Evolutionary conservation across 2,329 filamentous ascomycete species (phyloP).

Genomic region (Ceratocystis variospora): DNA sequence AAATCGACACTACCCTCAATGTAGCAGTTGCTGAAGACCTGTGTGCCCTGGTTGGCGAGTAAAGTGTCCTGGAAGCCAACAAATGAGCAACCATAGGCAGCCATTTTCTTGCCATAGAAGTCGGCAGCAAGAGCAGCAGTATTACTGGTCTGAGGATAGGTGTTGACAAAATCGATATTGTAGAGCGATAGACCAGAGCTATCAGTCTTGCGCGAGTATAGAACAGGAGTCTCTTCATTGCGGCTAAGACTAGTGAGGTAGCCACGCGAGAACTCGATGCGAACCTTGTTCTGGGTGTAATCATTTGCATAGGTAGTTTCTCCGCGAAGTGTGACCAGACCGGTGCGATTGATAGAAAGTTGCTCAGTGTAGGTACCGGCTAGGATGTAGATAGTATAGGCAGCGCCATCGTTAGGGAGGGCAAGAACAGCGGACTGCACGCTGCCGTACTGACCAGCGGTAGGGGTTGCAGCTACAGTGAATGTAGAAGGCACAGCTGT

Average conservation of each 20-base stretch:
- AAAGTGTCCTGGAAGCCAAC: conserved; percentile 39
- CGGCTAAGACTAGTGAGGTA: conserved; percentile 6
- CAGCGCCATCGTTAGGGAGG: conserved; percentile 21
- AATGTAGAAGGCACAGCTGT: conserved; percentile 5
- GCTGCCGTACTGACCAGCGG: conserved; percentile 21
- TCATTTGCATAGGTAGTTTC: conserved; percentile 39
- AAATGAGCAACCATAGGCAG: conserved; percentile 31
- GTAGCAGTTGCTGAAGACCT: conserved; percentile 33
- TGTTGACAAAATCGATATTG: conserved; percentile 43
- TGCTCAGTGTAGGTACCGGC: conserved; percentile 47
- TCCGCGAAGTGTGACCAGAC: conserved; percentile 43
- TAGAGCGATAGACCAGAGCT: conserved; percentile 45
- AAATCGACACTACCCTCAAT: conserved; percentile 37
- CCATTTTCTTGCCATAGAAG: conserved; percentile 15
- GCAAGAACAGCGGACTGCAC: conserved; percentile 22
- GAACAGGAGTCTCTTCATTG: conserved; percentile 40
- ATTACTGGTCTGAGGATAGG: conserved; percentile 33
- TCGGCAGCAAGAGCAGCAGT: conserved; percentile 34
- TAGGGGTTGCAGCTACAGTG: conserved; percentile 13
- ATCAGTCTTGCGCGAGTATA: conserved; percentile 24
- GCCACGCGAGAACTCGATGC: conserved; percentile 29
- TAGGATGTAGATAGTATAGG: conserved; percentile 28
- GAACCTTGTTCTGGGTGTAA: conserved; percentile 46
- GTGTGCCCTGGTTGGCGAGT: conserved; percentile 33
- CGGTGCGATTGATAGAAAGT: conserved; percentile 39